A percentile compares a stretch with the other conserved stretches of the same genome.
Evolutionary conservation across 306 rosid species (phyloP).

Genomic region (Acacia melanoxylon): DNA sequence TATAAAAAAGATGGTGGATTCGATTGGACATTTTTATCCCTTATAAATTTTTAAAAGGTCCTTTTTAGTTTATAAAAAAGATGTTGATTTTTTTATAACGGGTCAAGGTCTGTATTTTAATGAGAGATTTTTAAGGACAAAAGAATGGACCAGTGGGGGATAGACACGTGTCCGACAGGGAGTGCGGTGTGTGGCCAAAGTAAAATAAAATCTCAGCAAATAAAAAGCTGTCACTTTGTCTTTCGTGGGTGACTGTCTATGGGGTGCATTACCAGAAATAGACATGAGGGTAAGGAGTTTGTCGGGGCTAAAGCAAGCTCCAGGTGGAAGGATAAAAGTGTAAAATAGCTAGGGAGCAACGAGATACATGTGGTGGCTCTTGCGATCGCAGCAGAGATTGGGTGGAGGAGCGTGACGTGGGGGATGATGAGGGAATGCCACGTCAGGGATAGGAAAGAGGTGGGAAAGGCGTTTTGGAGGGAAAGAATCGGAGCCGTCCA

Average conservation of each 20-base stretch:
- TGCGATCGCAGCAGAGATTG: no score
- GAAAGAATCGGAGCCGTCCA: constrained; percentile 42
- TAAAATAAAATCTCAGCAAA: neutral
- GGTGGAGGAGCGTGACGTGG: constrained; percentile 26
- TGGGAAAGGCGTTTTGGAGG: constrained; percentile 40
- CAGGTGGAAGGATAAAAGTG: neutral
- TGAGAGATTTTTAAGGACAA: neutral
- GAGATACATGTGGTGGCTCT: neutral
- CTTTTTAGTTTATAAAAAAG: no score
- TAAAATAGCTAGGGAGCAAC: neutral
- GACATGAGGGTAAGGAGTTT: neutral
- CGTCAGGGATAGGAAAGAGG: constrained; percentile 27
- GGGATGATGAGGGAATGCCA: constrained; percentile 38
- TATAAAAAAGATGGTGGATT: no score
- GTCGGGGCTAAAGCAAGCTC: neutral
- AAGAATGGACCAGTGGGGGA: constrained; percentile 16
- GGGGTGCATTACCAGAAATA: neutral
- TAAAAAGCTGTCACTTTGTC: neutral
- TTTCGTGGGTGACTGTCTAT: neutral
- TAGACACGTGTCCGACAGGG: constrained; percentile 34
- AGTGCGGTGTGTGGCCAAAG: neutral
- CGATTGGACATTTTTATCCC: no score
- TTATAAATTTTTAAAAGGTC: no score
- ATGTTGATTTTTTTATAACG: no score
- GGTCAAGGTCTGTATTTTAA: no score